Conservation (phyloP, 371 early-diverging fungal species). For the Blakeslea trispora region DNA sequence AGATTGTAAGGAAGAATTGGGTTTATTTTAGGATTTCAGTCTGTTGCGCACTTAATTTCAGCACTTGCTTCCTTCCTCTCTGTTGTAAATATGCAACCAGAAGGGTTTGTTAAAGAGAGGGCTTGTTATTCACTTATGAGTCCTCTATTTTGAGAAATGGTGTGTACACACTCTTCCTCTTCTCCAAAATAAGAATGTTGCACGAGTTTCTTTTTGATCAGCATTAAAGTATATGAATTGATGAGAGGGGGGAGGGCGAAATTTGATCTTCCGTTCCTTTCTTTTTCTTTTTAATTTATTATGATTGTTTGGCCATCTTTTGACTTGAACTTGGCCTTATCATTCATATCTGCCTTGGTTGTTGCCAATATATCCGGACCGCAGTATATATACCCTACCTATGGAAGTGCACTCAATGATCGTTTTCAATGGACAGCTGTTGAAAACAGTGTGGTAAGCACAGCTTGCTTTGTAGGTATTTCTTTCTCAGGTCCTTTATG, state of each 20-base stretch:
- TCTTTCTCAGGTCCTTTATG: slow-evolving; percentile 50
- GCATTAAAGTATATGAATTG: too few species aligned
- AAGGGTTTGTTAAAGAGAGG: too few species aligned
- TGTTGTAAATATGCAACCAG: too few species aligned
- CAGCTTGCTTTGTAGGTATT: slow-evolving; percentile 47
- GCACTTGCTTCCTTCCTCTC: too few species aligned
- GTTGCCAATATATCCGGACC: slow-evolving; percentile 50
- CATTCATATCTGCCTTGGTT: slow-evolving; percentile 36
- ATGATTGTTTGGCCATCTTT: slow-evolving; percentile 9
- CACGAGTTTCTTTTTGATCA: too few species aligned
- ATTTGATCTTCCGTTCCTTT: neutral
- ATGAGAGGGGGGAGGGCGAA: neutral
- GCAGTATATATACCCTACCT: slow-evolving; percentile 50
- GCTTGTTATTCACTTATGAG: too few species aligned
- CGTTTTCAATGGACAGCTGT: slow-evolving; percentile 43
- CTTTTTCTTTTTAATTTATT: neutral
- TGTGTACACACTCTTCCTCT: neutral
- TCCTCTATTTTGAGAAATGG: too few species aligned
- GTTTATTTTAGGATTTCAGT: too few species aligned
- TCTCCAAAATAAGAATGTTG: too few species aligned
- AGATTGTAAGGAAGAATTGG: too few species aligned
- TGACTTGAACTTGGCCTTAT: slow-evolving; percentile 5
- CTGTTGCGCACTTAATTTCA: too few species aligned
- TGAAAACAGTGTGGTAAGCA: slow-evolving; percentile 50
- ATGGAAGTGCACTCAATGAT: slow-evolving; percentile 38